These are phyloP conservation scores for Carex pumila DNA, from an alignment of 176 grass and related monocot species.

Conservation along the genomic window DNA sequence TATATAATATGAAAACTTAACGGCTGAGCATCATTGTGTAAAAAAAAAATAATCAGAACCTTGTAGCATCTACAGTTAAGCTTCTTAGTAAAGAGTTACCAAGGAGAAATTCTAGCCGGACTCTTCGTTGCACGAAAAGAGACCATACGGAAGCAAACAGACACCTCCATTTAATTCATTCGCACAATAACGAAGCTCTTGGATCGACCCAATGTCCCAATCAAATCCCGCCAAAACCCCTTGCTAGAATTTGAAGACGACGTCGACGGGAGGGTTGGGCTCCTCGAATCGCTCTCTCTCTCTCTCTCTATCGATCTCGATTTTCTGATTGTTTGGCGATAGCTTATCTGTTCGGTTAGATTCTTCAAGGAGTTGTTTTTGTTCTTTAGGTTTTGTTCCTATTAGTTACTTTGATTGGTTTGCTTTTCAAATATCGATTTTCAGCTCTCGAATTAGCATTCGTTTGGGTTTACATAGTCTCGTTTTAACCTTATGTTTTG, in stretches of 20 bases:
- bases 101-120: too few relatives aligned
- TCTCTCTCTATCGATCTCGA: background rate
- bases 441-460: background rate
- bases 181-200: background rate
- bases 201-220: background rate
- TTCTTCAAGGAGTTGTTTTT: background rate
- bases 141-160: too few relatives aligned
- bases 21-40: too few relatives aligned
- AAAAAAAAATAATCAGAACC: too few relatives aligned
- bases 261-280: background rate
- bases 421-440: background rate
- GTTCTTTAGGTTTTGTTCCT: background rate
- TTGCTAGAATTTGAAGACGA: background rate
- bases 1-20: too few relatives aligned
- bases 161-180: background rate
- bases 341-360: background rate
- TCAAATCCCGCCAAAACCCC: constrained; percentile 15
- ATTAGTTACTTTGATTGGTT: background rate
- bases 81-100: too few relatives aligned
- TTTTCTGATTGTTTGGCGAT: background rate
- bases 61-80: too few relatives aligned
- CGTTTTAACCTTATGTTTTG: background rate
- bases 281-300: background rate
- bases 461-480: background rate
- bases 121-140: too few relatives aligned